These are phyloP conservation scores for Clonostachys sp. DNA, from an alignment of 2,329 filamentous ascomycete genomes.

Conservation along the genomic window DNA sequence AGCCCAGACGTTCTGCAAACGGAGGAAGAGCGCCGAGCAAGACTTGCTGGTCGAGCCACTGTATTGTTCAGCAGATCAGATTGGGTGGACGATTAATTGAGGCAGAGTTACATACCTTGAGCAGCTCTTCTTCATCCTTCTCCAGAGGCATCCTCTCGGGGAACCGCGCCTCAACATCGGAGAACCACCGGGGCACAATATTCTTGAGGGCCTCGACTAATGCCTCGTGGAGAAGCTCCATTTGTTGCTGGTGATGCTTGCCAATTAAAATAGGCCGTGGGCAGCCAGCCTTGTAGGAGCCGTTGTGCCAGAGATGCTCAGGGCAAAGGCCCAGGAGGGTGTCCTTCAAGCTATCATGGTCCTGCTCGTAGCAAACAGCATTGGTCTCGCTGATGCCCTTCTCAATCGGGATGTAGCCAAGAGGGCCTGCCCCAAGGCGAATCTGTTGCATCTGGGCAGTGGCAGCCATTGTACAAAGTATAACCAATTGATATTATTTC, in stretches of 20 bases:
- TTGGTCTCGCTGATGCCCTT: neutral
- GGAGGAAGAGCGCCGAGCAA: slow-evolving; percentile 10
- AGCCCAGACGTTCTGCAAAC: slow-evolving; percentile 16
- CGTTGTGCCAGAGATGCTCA: slow-evolving; percentile 17
- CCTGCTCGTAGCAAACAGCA: slow-evolving; percentile 2
- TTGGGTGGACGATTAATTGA: too few species aligned
- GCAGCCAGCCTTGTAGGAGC: slow-evolving; percentile 15
- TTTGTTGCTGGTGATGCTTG: slow-evolving; percentile 17
- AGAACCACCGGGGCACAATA: slow-evolving; percentile 33
- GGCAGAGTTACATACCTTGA: slow-evolving; percentile 12
- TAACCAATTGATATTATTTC: too few species aligned
- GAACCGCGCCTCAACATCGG: slow-evolving; percentile 18
- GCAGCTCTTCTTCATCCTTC: slow-evolving; percentile 16
- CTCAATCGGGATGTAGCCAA: slow-evolving; percentile 4
- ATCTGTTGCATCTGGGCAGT: slow-evolving; percentile 10
- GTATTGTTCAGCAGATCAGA: too few species aligned
- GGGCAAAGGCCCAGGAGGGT: slow-evolving; percentile 13
- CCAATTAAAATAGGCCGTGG: slow-evolving; percentile 26
- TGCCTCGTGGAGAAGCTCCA: slow-evolving; percentile 19
- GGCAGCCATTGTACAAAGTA: neutral
- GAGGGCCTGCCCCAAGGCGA: slow-evolving; percentile 4
- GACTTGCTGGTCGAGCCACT: slow-evolving; percentile 22
- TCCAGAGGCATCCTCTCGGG: slow-evolving; percentile 25
- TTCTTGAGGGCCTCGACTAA: slow-evolving; percentile 22
- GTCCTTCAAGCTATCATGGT: slow-evolving; percentile 10